Percentiles rank a stretch among this genome's conserved stretches.
Conservation (phyloP, 1,284 basidiomycete genomes). For the Mycosarcoma maydis region DNA sequence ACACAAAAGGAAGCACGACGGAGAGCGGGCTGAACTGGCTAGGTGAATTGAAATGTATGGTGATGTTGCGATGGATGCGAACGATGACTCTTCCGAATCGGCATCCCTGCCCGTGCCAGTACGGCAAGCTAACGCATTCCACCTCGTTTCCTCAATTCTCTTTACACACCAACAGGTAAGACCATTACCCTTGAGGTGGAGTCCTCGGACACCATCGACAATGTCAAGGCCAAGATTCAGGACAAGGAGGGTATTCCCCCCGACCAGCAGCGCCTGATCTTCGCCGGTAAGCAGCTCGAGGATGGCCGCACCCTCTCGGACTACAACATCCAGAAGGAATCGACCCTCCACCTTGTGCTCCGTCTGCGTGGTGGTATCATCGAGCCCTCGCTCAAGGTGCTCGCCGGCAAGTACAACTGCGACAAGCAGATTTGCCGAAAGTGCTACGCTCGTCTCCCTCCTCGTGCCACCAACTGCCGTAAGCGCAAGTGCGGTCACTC, state of each 20-base stretch:
- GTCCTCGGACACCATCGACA: slow-evolving; percentile 67
- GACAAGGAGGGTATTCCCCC: slow-evolving; percentile 81
- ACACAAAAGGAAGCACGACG: too few relatives aligned
- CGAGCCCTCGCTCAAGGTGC: slow-evolving; percentile 71
- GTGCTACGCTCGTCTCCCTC: slow-evolving; percentile 98
- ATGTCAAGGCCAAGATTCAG: slow-evolving; percentile 70
- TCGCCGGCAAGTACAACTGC: slow-evolving; percentile 82
- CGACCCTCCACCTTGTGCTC: slow-evolving; percentile 64
- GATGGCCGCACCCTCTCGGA: slow-evolving; percentile 69
- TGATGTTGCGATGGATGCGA: slow-evolving; percentile 23
- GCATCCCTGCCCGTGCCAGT: neutral
- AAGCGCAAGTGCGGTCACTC: slow-evolving; percentile 71
- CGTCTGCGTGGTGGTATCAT: slow-evolving; percentile 66
- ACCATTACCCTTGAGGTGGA: slow-evolving; percentile 68
- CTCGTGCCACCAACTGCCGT: slow-evolving; percentile 98
- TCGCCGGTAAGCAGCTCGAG: slow-evolving; percentile 93
- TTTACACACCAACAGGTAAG: slow-evolving; percentile 58
- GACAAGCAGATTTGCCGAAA: slow-evolving; percentile 86
- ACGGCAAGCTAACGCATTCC: slow-evolving; percentile 10
- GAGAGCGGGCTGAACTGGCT: too few relatives aligned
- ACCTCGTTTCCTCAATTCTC: neutral
- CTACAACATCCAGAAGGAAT: slow-evolving; percentile 83
- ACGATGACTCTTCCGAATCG: neutral
- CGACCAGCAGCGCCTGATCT: slow-evolving; percentile 97
- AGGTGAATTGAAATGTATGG: too few relatives aligned